phyloP scores from a whole-genome alignment of 768 basidiomycete species.

The Lactarius indigo region DNA sequence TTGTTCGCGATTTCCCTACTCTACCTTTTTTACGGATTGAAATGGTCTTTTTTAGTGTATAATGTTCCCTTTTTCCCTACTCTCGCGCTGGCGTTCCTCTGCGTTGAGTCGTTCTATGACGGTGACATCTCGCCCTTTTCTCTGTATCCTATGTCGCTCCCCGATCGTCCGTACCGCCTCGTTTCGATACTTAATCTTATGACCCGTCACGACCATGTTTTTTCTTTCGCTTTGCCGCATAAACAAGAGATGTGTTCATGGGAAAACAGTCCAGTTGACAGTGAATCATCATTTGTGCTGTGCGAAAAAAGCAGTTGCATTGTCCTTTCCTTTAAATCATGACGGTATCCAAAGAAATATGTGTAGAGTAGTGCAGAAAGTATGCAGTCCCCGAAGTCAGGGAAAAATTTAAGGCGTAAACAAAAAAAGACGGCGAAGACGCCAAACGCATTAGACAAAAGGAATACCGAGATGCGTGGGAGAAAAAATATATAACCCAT shows the following conservation, averaged over 20 bases:
- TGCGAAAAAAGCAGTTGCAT: neutral
- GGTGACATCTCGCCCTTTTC: conserved; percentile 4
- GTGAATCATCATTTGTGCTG: conserved; percentile 13
- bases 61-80: conserved; percentile 10
- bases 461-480: neutral
- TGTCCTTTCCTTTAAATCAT: conserved; percentile 1
- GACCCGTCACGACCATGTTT: conserved; percentile 24
- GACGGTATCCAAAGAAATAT: neutral
- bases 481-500: neutral
- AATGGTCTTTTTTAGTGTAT: conserved; percentile 21
- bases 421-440: neutral
- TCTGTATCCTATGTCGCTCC: conserved; percentile 22
- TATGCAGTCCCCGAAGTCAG: neutral
- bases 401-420: neutral
- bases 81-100: conserved; percentile 6
- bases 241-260: conserved; percentile 18
- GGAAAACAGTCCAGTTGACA: conserved; percentile 18
- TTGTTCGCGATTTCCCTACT: conserved; percentile 18
- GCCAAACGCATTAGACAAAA: neutral
- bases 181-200: conserved; percentile 24
- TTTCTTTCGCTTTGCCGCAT: conserved; percentile 11
- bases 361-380: neutral
- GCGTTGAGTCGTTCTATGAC: conserved; percentile 2
- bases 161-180: conserved; percentile 8
- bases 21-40: conserved; percentile 14